Evolutionary conservation across 306 rosid genomes (phyloP).

Genomic region (Glycine tomentella): DNA sequence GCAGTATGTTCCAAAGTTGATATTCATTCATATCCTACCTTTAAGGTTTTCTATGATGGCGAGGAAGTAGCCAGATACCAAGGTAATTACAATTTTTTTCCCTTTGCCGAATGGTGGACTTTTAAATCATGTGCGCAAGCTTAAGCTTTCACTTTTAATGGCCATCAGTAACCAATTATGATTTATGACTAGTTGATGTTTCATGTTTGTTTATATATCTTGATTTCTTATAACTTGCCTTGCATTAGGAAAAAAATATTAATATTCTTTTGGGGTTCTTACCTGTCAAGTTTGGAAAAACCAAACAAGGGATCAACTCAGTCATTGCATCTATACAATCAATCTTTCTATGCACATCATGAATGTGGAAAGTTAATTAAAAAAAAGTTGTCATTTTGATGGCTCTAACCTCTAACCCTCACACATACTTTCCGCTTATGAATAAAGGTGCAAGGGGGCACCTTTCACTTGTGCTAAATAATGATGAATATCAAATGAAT

Average conservation of each 20-base stretch:
- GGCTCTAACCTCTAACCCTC: conserved; percentile 3
- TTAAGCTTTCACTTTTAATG: conserved; percentile 22
- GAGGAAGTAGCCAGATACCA: conserved; percentile 82
- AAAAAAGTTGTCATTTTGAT: not conserved
- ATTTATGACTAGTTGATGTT: not conserved
- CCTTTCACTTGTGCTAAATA: conserved; percentile 26
- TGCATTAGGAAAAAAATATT: not conserved
- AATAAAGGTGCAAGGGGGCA: conserved; percentile 32
- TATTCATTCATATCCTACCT: conserved; percentile 96
- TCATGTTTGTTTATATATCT: conserved; percentile 27
- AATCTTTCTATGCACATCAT: not conserved
- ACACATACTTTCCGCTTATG: not conserved
- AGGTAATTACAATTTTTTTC: conserved; percentile 48
- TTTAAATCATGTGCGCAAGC: not conserved
- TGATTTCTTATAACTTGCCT: conserved; percentile 8
- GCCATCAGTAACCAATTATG: conserved; percentile 26
- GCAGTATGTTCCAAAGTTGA: conserved; percentile 78
- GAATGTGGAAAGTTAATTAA: conserved; percentile 14
- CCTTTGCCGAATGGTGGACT: no score
- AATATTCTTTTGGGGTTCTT: conserved; percentile 19
- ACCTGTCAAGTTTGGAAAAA: conserved; percentile 30
- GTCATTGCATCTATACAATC: conserved; percentile 20
- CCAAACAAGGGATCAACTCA: conserved; percentile 23
- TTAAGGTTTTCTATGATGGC: conserved; percentile 87
- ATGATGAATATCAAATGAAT: not conserved